phyloP scores from a whole-genome alignment of 306 rosid genomes.

The Dryas octopetala region DNA sequence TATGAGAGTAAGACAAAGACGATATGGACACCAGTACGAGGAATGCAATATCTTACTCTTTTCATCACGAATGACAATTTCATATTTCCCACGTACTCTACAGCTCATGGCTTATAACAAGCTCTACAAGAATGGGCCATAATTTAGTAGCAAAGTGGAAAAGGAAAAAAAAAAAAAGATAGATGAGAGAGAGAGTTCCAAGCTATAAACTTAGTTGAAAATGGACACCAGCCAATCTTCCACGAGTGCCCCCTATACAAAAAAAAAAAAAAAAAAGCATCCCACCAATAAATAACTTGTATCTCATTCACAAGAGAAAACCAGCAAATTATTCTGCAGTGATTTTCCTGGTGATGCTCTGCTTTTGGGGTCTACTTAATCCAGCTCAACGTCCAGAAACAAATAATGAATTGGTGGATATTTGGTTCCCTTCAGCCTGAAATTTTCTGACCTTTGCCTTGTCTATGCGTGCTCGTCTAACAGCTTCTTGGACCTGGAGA shows the following conservation, averaged over 20 bases:
- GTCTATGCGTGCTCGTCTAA: slow-evolving; percentile 82
- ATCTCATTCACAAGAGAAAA: slow-evolving; percentile 33
- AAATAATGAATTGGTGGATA: slow-evolving; percentile 71
- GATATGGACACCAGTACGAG: slow-evolving; percentile 10
- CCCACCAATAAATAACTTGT: slow-evolving; percentile 28
- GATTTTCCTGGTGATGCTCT: slow-evolving; percentile 37
- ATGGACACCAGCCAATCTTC: slow-evolving; percentile 41
- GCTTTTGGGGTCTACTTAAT: slow-evolving; percentile 29
- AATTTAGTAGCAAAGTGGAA: slow-evolving; percentile 39
- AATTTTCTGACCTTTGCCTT: slow-evolving; percentile 79
- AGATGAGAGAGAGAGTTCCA: slow-evolving; percentile 33
- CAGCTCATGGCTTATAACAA: slow-evolving; percentile 41
- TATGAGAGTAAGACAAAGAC: background rate
- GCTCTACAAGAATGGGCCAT: slow-evolving; percentile 65
- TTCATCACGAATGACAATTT: slow-evolving; percentile 34
- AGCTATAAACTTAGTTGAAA: slow-evolving; percentile 53
- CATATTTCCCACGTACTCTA: slow-evolving; percentile 40
- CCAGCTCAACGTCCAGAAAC: slow-evolving; percentile 82
- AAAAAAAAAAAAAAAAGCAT: background rate
- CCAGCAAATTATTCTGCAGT: slow-evolving; percentile 29
- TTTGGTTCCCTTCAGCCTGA: slow-evolving; percentile 80
- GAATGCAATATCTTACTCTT: slow-evolving; percentile 33
- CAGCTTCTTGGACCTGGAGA: slow-evolving; percentile 95
- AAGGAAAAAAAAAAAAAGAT: slow-evolving; percentile 21
- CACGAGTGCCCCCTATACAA: slow-evolving; percentile 53